These are phyloP conservation scores for Phytophthora syringae DNA, from an alignment of 352 stramenopile genomes.

Conservation along the genomic window DNA sequence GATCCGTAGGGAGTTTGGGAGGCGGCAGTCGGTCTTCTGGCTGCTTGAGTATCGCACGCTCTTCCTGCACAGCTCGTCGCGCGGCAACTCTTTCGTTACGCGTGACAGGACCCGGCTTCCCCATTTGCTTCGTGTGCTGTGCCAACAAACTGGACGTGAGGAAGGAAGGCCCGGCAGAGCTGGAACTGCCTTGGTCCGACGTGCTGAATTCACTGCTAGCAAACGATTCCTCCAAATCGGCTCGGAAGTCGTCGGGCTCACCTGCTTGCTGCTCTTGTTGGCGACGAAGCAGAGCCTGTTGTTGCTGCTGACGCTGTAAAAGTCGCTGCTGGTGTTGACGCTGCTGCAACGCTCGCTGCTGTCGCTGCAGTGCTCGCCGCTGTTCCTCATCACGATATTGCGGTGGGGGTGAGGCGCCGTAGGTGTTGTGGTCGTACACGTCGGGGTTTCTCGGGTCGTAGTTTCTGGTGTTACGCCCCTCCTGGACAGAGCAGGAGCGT, in stretches of 20 bases:
- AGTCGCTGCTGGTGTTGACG: constrained; percentile 37
- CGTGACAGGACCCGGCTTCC: constrained; percentile 45
- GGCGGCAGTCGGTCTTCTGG: neutral
- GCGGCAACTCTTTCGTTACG: constrained; percentile 22
- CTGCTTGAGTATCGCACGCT: constrained; percentile 9
- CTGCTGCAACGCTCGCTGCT: constrained; percentile 40
- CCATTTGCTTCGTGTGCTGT: constrained; percentile 59
- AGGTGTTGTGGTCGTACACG: constrained; percentile 32
- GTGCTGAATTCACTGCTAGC: constrained; percentile 43
- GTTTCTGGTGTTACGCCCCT: constrained; percentile 27
- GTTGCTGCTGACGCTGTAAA: constrained; percentile 35
- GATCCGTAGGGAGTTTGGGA: constrained; percentile 20
- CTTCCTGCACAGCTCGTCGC: constrained; percentile 16
- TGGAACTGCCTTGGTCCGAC: constrained; percentile 26
- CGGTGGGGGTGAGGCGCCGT: constrained; percentile 24
- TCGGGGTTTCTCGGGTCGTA: constrained; percentile 39
- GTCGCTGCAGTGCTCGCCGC: constrained; percentile 32
- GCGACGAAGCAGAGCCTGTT: constrained; percentile 23
- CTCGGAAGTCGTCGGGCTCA: constrained; percentile 20
- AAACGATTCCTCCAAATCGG: constrained; percentile 17
- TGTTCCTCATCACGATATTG: constrained; percentile 29
- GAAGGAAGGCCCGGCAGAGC: constrained; percentile 24
- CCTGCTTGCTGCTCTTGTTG: constrained; percentile 21
- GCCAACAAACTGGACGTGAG: constrained; percentile 61
- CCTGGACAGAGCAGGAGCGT: constrained; percentile 17